Base-by-base conservation (phyloP, 441 rosid species). In the Viola pubescens region DNA sequence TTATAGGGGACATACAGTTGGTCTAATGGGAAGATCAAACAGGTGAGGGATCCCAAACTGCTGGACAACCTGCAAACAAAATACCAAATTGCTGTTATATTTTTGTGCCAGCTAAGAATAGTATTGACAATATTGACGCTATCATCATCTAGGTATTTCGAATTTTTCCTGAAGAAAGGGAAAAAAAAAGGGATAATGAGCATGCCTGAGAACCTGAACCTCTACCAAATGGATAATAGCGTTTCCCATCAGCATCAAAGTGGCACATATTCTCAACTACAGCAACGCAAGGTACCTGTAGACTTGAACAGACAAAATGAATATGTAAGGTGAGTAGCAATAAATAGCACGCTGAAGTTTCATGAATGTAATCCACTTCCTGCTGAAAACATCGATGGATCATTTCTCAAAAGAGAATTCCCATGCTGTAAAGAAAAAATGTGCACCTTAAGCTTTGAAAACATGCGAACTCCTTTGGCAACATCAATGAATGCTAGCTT, bases 231-330 rank as follows among this genome's bases (percentile, higher is more conserved):
- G 98, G 98, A 72, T 92, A 92, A 67, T 82, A 83, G 60, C 98
- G 91, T 78, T 89, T 87, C 52, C 98, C 98, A 68, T 87, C 95
- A 51, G 90, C 95, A 67, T 92, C 95, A 64, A 89, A 92, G 74
- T 92, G 94, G 75, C 94, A 87, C 98, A 89, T 92, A 77, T 89
- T 92, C 80, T 92, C 97, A 58, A 92, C 95, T 48, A 89, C 97
- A 54, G 98, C 97, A 68, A 92, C 78, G 62, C 97, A 92, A 42
- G 98, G 98, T 50, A 92, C 98, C 98, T 87, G 62, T 40, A 68
- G 59, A 46, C 66, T 65, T 63, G 41, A 67, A 42, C 45, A 75
- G 68, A 56, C 52, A 14, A 41, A 3, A 70, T 38, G 34, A 49
- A 54, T 37, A 39, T 14, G 56, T 68, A 41, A 45, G 51, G 68